Base-by-base conservation (phyloP, 2,329 filamentous ascomycete species). In the Falciphora oryzae region DNA sequence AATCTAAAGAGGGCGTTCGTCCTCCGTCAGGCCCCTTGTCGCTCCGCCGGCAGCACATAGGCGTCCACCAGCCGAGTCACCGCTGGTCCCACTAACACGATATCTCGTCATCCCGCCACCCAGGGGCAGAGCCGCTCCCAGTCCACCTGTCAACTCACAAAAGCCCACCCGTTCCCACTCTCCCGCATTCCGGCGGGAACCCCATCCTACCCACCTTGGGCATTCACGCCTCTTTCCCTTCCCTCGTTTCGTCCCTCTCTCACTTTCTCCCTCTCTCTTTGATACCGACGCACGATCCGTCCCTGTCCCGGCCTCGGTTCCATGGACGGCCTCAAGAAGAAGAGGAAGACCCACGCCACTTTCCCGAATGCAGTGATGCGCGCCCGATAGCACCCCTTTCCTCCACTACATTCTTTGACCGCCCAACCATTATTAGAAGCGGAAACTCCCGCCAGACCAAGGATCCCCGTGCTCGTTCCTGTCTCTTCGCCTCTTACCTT, bases 291-390 rank as follows among this genome's bases (percentile, higher is more conserved):
- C 25, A 27, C 56, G n/a, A 16, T 13, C 5, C 14, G 13, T 4
- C 18, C 58, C 58, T 35, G 22, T 4, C 22, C 44, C 44, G 10
- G 44, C 14, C 44, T 28, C 59, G 44, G 57, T 67, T 66, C 67
- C 65, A 70, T 70, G 69, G 69, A 70, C 67, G 65, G 65, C 61
- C 62, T 65, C 29, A 57, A 63, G 58, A 60, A 53, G 44, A 53
- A 53, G 44, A 53, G n/a, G 44, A 53, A 38, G 28, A 31, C 29
- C 58, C 11, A n/a, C 58, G 31, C 29, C 29, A 3, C 58, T 16
- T n/a, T 25, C 22, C 58, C 22, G 27, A 31, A 60, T 60, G 29
- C 58, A 22, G 58, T 60, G 58, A 35, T 60, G 58, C 58, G 22
- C 16, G 2, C 10, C 31, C 14, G 58, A 35, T 60, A 60, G 58